Conservation (phyloP, 1,139 yeast species). For the Zygotorulaspora mrakii region DNA sequence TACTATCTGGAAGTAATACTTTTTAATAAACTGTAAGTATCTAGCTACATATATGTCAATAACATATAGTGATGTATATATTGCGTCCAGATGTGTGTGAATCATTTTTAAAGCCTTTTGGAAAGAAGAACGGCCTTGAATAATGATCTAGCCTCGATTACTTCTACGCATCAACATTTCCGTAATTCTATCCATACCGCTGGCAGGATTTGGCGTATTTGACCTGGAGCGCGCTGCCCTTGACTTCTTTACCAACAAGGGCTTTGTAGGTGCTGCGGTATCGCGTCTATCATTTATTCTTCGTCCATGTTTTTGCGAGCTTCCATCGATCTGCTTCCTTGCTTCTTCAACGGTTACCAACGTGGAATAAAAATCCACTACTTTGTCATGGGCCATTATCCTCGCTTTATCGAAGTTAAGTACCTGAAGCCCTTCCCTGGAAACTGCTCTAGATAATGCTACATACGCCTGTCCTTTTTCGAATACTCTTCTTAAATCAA, state of each 20-base stretch:
- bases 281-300: slow-evolving; percentile 8
- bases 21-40: too few species aligned
- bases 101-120: too few species aligned
- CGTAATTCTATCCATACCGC: slow-evolving; percentile 17
- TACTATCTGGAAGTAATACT: slow-evolving; percentile 12
- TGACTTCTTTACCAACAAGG: slow-evolving; percentile 5
- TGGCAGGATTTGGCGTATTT: slow-evolving; percentile 10
- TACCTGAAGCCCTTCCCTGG: slow-evolving; percentile 75
- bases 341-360: slow-evolving; percentile 40
- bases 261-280: slow-evolving; percentile 9
- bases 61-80: too few species aligned
- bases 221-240: slow-evolving; percentile 12
- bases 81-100: too few species aligned
- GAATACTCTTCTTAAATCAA: slow-evolving; percentile 71
- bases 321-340: slow-evolving; percentile 14
- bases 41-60: too few species aligned
- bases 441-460: slow-evolving; percentile 81
- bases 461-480: slow-evolving; percentile 96
- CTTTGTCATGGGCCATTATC: slow-evolving; percentile 61
- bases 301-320: slow-evolving; percentile 1
- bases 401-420: slow-evolving; percentile 57
- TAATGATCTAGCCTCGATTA: slow-evolving; percentile 2
- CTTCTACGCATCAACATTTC: slow-evolving; percentile 14
- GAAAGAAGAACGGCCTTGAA: background rate
- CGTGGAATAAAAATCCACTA: slow-evolving; percentile 53